These are phyloP conservation scores for Pythium dissotocum DNA, from an alignment of 352 stramenopile species.

Conservation along the genomic window DNA sequence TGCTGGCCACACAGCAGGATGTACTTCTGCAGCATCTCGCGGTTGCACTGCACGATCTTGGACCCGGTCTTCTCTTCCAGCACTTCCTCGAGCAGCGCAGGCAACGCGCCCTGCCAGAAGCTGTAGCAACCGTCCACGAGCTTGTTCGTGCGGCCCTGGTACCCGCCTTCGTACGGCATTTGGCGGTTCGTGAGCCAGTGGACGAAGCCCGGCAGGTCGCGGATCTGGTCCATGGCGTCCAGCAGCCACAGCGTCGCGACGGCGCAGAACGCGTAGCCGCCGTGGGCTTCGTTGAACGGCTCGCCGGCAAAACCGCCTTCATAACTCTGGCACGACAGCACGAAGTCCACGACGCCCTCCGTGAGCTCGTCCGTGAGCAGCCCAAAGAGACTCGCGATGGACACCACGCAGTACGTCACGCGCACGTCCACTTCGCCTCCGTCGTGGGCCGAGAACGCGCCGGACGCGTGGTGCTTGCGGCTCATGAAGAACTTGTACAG, in stretches of 20 bases:
- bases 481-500: conserved; percentile 90
- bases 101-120: conserved; percentile 97
- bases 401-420: conserved; percentile 97
- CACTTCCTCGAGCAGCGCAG: conserved; percentile 72
- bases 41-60: conserved; percentile 68
- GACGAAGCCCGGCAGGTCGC: conserved; percentile 54
- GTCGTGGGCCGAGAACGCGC: conserved; percentile 96
- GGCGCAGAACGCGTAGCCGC: conserved; percentile 98
- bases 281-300: conserved; percentile 95
- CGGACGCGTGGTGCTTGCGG: conserved; percentile 80
- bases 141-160: conserved; percentile 97
- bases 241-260: conserved; percentile 94
- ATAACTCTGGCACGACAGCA: conserved; percentile 95
- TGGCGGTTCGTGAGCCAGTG: conserved; percentile 94
- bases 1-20: conserved; percentile 95
- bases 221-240: conserved; percentile 54
- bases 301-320: conserved; percentile 96
- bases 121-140: conserved; percentile 99
- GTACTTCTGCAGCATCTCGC: conserved; percentile 86
- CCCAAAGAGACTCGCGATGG: conserved; percentile 91
- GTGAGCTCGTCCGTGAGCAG: conserved; percentile 91
- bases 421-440: conserved; percentile 96
- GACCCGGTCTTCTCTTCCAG: conserved; percentile 39
- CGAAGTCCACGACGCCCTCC: conserved; percentile 72
- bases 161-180: conserved; percentile 92